Evolutionary conservation across 345 rosid genomes (phyloP).

Genomic region (Gynandropsis gynandra): DNA sequence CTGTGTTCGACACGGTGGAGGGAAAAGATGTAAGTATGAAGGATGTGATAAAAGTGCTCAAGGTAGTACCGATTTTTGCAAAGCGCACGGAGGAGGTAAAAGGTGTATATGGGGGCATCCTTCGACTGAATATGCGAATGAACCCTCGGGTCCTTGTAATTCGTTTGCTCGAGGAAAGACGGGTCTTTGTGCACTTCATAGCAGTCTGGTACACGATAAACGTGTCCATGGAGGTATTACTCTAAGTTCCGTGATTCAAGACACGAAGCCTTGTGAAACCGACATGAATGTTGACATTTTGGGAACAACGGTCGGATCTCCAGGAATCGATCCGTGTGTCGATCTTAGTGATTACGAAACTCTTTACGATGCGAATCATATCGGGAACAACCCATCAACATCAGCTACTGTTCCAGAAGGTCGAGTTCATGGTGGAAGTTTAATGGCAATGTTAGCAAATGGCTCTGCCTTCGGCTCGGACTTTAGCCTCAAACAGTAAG

Average conservation of each 20-base stretch:
- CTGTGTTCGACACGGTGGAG: conserved; percentile 98
- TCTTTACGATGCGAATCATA: conserved; percentile 27
- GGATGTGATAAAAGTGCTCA: conserved; percentile 98
- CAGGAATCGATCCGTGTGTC: conserved; percentile 27
- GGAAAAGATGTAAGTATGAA: conserved; percentile 80
- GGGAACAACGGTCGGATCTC: conserved; percentile 26
- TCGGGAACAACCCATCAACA: conserved; percentile 18
- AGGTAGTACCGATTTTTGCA: conserved; percentile 94
- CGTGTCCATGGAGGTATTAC: conserved; percentile 80
- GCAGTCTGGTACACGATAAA: conserved; percentile 69
- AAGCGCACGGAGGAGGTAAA: conserved; percentile 98
- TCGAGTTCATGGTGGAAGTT: conserved; percentile 93
- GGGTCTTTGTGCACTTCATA: conserved; percentile 84
- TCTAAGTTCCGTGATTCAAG: conserved; percentile 47
- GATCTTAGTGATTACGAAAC: conserved; percentile 36
- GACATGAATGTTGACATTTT: conserved; percentile 51
- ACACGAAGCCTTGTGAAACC: conserved; percentile 34
- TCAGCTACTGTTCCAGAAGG: conserved; percentile 63
- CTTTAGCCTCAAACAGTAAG: conserved; percentile 13
- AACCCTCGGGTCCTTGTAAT: conserved; percentile 57
- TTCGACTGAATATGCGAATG: conserved; percentile 54
- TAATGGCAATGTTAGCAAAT: conserved; percentile 57
- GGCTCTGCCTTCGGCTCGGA: conserved; percentile 29
- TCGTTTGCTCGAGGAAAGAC: conserved; percentile 85
- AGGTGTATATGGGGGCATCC: conserved; percentile 93